Percentiles rank a stretch among this genome's conserved stretches.
These are phyloP conservation scores for Haemoproteus tartakovskyi DNA, from an alignment of 169 alveolate species.

Conservation along the genomic window DNA sequence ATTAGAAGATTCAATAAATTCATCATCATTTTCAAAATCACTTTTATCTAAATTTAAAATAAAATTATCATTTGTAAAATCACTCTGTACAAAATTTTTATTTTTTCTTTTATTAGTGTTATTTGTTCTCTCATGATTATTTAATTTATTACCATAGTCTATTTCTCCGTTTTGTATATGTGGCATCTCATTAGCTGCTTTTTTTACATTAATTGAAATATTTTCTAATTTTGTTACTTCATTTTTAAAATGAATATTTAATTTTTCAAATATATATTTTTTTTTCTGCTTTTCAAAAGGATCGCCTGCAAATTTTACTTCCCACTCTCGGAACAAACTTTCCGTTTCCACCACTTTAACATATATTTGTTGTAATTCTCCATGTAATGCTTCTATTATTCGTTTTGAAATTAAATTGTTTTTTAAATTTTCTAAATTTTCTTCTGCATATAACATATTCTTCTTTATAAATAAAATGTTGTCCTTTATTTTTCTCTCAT, in stretches of 20 bases:
- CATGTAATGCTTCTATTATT: conserved; percentile 63
- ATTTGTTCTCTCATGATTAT: background rate
- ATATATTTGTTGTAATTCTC: conserved; percentile 65
- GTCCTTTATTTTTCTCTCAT: conserved; percentile 53
- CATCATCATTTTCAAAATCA: conserved; percentile 45
- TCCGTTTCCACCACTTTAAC: conserved; percentile 60
- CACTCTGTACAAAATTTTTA: conserved; percentile 14
- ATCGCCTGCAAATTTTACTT: conserved; percentile 47
- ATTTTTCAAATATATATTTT: conserved; percentile 59
- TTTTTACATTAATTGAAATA: conserved; percentile 56
- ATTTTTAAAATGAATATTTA: conserved; percentile 62
- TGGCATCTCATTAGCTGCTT: conserved; percentile 62
- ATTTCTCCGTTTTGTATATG: conserved; percentile 60
- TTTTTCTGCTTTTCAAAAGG: conserved; percentile 60
- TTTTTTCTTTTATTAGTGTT: conserved; percentile 4
- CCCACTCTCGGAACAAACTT: conserved; percentile 62
- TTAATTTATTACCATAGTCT: conserved; percentile 13
- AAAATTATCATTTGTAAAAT: conserved; percentile 28
- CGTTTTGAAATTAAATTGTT: conserved; percentile 60
- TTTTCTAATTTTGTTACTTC: conserved; percentile 59
- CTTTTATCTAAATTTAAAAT: conserved; percentile 34
- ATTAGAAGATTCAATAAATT: conserved; percentile 55
- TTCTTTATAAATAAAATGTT: conserved; percentile 42
- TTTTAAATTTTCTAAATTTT: conserved; percentile 63
- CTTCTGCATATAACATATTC: conserved; percentile 64